Evolutionary conservation across 306 rosid species (phyloP), one percentile per base, ranked within the genome.

Genomic region (Glycine latifolia): DNA sequence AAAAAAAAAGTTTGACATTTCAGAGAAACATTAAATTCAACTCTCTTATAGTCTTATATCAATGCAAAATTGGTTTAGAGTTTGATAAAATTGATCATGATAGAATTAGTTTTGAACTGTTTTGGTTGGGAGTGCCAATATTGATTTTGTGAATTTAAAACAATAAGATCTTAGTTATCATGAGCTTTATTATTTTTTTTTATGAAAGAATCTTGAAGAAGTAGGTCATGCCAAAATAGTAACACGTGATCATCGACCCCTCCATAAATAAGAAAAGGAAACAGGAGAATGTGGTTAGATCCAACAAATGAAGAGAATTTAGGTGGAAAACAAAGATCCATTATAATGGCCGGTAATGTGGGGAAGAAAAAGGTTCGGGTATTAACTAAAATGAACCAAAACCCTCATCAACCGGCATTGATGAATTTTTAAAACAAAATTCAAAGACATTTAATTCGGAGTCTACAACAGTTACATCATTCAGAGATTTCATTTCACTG

Each of bases 311-410:
- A 47, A 39, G 72, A 54, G 77, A 82, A 71, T 72, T 72, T 78
- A 49, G 55, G 17, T 6, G 68, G 81, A 70, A 70, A 85, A 69
- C 82, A 78, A 56, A 82, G 86, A 83, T 83, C 80, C 87, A 66
- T 10, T 74, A 77, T 50, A 44, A 56, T 83, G 87, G 84, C 80
- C 50, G 52, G 71, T 81, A 47, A 74, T 71, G 50, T 79, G 53
- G 52, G 63, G 56, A 4, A n/a, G 20, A 11, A 16, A 16, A 62
- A 8, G 3, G 3, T 8, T 43, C 0, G 3, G 2, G 3, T 8
- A 82, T 79, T 72, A 63, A 73, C 73, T 79, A 61, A 65, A 68
- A 13, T 13, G 10, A 49, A n/a, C 50, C 37, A 58, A 17, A 63
- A n/a, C 44, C 47, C 69, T 7, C 84, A 65, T 47, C 80, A 53